Percentiles rank a stretch among this genome's conserved stretches.
Conservation (phyloP, 2,329 filamentous ascomycete species). For the Trichoderma sp. region DNA sequence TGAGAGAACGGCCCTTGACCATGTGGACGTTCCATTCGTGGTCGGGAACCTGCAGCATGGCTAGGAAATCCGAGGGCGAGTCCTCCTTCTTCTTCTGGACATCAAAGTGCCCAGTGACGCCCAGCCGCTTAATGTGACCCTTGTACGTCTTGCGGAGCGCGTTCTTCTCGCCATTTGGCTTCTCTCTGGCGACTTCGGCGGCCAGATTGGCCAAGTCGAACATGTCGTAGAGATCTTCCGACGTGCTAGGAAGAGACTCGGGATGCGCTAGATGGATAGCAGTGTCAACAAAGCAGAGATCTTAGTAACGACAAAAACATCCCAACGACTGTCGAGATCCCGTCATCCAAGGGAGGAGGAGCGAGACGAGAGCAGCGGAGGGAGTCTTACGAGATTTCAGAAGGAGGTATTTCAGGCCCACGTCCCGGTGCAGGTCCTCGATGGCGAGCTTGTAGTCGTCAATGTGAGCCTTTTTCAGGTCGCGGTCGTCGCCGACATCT, state of each 20-base stretch:
- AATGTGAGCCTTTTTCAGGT: conserved; percentile 60
- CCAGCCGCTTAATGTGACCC: conserved; percentile 63
- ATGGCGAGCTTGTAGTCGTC: conserved; percentile 61
- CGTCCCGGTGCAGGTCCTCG: conserved; percentile 63
- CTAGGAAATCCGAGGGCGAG: conserved; percentile 51
- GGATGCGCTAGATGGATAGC: conserved; percentile 46
- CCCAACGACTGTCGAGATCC: conserved; percentile 29
- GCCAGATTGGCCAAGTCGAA: conserved; percentile 57
- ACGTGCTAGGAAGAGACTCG: conserved; percentile 46
- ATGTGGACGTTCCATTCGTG: conserved; percentile 56
- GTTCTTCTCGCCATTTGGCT: conserved; percentile 66
- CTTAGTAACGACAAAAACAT: conserved; percentile 24
- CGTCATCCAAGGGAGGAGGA: conserved; percentile 25
- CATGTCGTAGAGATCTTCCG: conserved; percentile 57
- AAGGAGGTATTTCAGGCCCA: conserved; percentile 65
- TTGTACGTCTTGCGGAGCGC: conserved; percentile 66
- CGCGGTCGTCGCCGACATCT: conserved; percentile 54
- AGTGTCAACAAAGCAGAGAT: conserved; percentile 44
- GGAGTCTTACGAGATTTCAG: conserved; percentile 65
- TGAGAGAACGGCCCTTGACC: conserved; percentile 54
- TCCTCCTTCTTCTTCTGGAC: conserved; percentile 52
- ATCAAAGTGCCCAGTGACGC: conserved; percentile 61
- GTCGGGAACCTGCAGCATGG: conserved; percentile 50
- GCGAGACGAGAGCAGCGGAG: conserved; percentile 39
- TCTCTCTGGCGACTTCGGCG: conserved; percentile 59